Base-by-base conservation (phyloP, 129 eudicot genomes). In the Scalesia atractyloides region DNA sequence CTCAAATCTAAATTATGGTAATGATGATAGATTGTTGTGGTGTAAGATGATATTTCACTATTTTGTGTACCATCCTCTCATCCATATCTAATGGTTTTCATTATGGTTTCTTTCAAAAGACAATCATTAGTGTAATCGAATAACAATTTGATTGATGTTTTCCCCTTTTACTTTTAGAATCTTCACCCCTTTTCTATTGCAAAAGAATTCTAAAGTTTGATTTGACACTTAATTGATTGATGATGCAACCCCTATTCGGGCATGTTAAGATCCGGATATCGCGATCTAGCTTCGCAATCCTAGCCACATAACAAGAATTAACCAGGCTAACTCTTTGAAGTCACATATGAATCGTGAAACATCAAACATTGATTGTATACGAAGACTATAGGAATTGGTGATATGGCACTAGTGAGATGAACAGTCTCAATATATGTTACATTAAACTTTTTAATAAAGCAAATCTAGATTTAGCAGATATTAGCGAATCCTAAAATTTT, bases 181-280 rank as follows among this genome's bases (percentile, higher is more conserved):
- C 65, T 60, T 30, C 9, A 58, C n/a, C 18, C 14, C 19, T n/a
- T 24, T 59, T 22, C 0, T 12, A 26, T 59, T 33, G 30, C 19
- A 30, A 26, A 60, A 13, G 44, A 14, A 60, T 26, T 60, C 19
- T 60, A 5, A 30, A 60, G 44, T 33, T 60, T 13, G 19, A 60
- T 60, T 60, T 14, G 44, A 60, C 66, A 60, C 66, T 60, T 26
- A 30, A 33, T 60, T 30, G 66, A 33, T 26, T 6, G 62, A 56
- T 56, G 64, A 14, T 30, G 16, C 7, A 22, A 58, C 39, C 39
- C 44, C 11, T 30, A 6, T 60, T 24, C 5, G 11, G 20, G 8
- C 1, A 0, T 13, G 1, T 6, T 12, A 26, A 59, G 10, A 30
- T 3, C 33, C 14, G 58, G 13, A 3, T 20, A 6, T 17, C 43